Conservation (phyloP, 495 filamentous ascomycete genomes). For the Lophiostoma macrostomum region DNA sequence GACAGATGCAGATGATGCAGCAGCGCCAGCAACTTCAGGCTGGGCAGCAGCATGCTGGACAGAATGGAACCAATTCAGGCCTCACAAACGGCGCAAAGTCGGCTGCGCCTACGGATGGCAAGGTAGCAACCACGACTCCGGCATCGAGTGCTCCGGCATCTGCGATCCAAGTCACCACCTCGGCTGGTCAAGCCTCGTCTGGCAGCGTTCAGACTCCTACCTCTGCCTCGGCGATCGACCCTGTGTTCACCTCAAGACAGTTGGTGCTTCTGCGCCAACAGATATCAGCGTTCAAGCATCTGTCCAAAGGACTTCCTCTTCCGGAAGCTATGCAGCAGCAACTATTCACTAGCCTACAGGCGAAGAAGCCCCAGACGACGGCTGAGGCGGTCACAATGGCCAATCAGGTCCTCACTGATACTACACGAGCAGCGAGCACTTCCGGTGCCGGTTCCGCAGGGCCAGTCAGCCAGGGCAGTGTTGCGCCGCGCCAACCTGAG, state of each 20-base stretch:
- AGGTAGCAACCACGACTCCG: conserved; percentile 5
- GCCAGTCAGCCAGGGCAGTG: too few species aligned
- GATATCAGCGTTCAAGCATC: conserved; percentile 75
- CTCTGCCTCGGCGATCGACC: conserved; percentile 40
- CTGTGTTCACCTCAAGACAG: conserved; percentile 68
- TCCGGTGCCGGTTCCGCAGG: too few species aligned
- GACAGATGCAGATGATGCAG: conserved; percentile 48
- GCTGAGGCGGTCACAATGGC: conserved; percentile 57
- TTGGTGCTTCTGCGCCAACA: conserved; percentile 68
- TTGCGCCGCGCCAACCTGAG: conserved; percentile 16
- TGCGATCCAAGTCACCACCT: conserved; percentile 18
- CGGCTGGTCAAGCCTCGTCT: conserved; percentile 11
- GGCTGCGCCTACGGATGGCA: conserved; percentile 30
- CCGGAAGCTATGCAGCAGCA: conserved; percentile 70
- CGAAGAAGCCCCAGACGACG: conserved; percentile 55
- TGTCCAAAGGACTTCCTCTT: conserved; percentile 76
- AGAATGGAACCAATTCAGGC: conserved; percentile 50
- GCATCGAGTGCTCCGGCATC: conserved; percentile 9
- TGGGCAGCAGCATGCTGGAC: conserved; percentile 44
- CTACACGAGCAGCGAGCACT: conserved; percentile 36
- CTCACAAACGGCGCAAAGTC: conserved; percentile 50
- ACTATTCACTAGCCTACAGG: conserved; percentile 69
- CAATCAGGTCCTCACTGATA: conserved; percentile 52
- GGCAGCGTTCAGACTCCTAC: conserved; percentile 25
- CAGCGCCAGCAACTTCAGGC: conserved; percentile 49